Conservation (phyloP, 768 basidiomycete genomes). For the Kwoniella botswanensis region DNA sequence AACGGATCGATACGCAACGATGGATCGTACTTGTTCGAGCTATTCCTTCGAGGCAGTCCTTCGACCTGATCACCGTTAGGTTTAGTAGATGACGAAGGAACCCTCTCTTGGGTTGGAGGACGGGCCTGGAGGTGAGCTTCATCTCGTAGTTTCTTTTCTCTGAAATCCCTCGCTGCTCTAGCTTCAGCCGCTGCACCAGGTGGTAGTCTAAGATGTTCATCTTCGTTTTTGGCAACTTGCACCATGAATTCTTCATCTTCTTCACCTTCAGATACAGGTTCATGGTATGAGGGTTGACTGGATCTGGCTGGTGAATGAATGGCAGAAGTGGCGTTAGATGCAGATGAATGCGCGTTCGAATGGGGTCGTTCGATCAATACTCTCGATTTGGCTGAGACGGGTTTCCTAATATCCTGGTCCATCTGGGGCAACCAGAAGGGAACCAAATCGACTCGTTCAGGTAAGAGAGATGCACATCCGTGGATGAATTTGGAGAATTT, state of each 20-base stretch:
- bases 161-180: slow-evolving; percentile 81
- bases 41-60: slow-evolving; percentile 10
- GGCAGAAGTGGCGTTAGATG: slow-evolving; percentile 57
- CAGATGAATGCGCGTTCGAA: slow-evolving; percentile 49
- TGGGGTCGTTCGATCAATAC: slow-evolving; percentile 68
- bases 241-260: slow-evolving; percentile 68
- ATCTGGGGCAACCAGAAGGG: slow-evolving; percentile 98
- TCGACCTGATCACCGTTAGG: slow-evolving; percentile 8
- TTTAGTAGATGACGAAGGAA: slow-evolving; percentile 1
- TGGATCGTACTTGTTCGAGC: slow-evolving; percentile 38
- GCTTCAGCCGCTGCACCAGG: slow-evolving; percentile 66
- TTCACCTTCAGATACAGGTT: slow-evolving; percentile 95
- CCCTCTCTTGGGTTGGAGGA: slow-evolving; percentile 13
- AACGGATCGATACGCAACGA: slow-evolving; percentile 74
- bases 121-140: slow-evolving; percentile 56
- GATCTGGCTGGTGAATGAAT: slow-evolving; percentile 61
- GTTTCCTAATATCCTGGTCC: slow-evolving; percentile 91
- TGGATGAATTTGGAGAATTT: slow-evolving; percentile 97
- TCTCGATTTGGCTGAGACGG: slow-evolving; percentile 74
- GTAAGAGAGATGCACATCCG: slow-evolving; percentile 90
- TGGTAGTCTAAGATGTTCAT: slow-evolving; percentile 75
- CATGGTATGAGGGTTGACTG: slow-evolving; percentile 66
- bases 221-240: slow-evolving; percentile 78
- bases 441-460: slow-evolving; percentile 89
- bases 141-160: slow-evolving; percentile 75